Evolutionary conservation across 164 flowering plant species (phyloP), one percentile per base, ranked within the genome.

Genomic region (Berberis thunbergii): DNA sequence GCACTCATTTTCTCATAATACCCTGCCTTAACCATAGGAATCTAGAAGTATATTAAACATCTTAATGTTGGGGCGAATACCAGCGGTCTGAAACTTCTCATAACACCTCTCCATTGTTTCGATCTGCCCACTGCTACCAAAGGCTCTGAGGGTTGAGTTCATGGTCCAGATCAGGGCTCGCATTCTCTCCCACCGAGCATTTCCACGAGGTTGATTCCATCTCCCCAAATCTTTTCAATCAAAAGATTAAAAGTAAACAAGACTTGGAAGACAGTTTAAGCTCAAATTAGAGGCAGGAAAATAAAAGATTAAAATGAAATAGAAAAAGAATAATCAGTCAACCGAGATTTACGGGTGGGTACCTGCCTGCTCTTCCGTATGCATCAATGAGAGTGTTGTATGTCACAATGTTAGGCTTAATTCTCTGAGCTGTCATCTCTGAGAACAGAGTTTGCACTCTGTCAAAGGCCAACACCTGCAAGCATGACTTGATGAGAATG

Each of bases 41-140:
- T 91, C 91, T 8, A 95, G 77, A 53, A 95, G 90, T 65, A 95
- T 84, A 76, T 95, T 95, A 79, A 91, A 91, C 54, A 97, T 95
- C 78, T 79, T 86, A 66, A 91, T 85, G 79, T 75, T 81, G 9
- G 97, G 96, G 59, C 75, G 74, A 53, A 95, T 85, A 48, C 99
- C 97, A 11, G 96, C 83, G 39, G 77, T 72, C 73, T 87, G 95
- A 71, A 95, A 95, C 80, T 91, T 91, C 57, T 87, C 97, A 48
- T 89, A 95, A 72, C 97, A 95, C 63, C 49, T 46, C 49, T 8
- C 49, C 4, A 4, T 46, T 46, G 49, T 46, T 46, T 46, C 49
- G 49, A 46, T 46, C 8, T 46, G 49, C 49, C 49, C 49, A 46
- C 49, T 46, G 49, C 49, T 8, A 46, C 49, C 49, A 46, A 46